Base-by-base conservation (phyloP, 1,284 basidiomycete genomes). In the Clitocybe nebularis region DNA sequence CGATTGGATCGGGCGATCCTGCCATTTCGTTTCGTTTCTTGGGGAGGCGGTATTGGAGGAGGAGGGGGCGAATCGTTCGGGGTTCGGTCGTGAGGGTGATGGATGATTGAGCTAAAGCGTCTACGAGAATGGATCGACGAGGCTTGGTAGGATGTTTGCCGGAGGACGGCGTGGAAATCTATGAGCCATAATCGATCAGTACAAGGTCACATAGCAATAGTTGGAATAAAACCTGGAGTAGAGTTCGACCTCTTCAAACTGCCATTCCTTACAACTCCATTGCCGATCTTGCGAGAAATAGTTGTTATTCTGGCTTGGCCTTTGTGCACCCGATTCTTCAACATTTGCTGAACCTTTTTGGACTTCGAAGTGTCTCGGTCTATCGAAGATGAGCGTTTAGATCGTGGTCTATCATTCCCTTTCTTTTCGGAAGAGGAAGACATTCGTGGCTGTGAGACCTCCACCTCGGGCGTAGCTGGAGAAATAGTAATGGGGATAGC, bases 51-150 rank as follows among this genome's bases (percentile, higher is more conserved):
- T 8, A 72, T 64, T 30, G 68, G 62, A 4, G 71, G 71, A 2
- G 67, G 60, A 17, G 66, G 54, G 6, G 66, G 65, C 2, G 68
- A 69, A 14, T 61, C 61, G 2, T 47, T 57, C 2, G 63, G 59
- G 13, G 62, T 65, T 14, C 64, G 60, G 32, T 68, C 63, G 14
- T 71, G 63, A 23, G 57, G 41, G 21, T 47, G 63, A 35, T 73
- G 68, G 16, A 74, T 68, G 44, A 78, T 65, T 5, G 74, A 76
- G 41, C 69, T 70, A 26, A 77, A 55, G 0, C 78, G 72, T 39
- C 80, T 75, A 37, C 89, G 80, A 0, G 89, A 86, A 57, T 91
- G 89, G 40, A 92, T 91, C 0, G 89, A 93, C 0, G 90, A 93
- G 0, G 90, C 90, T 58, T 90, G 87, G 52, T 84, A 89, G 1